Evolutionary conservation across 129 eudicot genomes (phyloP), one percentile per base, ranked within the genome.

Genomic region (Lonicera japonica): DNA sequence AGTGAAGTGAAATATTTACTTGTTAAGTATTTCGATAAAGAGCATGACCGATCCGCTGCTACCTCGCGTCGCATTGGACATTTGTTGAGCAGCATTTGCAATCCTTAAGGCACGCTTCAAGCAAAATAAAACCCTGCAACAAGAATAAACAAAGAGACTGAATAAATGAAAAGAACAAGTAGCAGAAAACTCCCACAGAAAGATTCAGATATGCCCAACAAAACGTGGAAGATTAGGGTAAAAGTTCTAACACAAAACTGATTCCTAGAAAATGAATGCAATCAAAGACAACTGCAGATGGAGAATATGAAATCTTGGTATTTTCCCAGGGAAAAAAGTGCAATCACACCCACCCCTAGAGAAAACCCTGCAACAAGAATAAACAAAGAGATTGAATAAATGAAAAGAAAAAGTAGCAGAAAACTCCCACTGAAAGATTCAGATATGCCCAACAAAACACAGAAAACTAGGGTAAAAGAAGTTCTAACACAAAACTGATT

Each of bases 31-130:
- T 71, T 94, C 99, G 22, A 94, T 86, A 62, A 94, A 88, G 69
- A 94, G 89, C 62, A 77, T 41, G 66, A 83, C 92, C 17, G 99
- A 88, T 75, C 95, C 95, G n/a, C 95, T 81, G 79, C 92, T 85
- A 74, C 99, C 99, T 59, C 95, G 80, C 21, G 95, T 73, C 45
- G 89, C 99, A 73, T 70, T 94, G 1, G 99, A 81, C 96, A 94
- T 88, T 74, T 94, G 99, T 75, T 94, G 99, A 65, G 87, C 96
- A 54, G 96, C 92, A 79, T 94, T 88, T 24, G 99, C 96, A 20
- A 94, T 94, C 79, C 95, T 76, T 47, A 94, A 70, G 8, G 99
- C 95, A 69, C 99, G 96, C 75, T 94, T 94, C 60, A 94, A 78
- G 79, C 99, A 94, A 63, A 94, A 94, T 76, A 94, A 73, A 45